phyloP scores from a whole-genome alignment of 179 eudicot species.

The Carnegiea gigantea region DNA sequence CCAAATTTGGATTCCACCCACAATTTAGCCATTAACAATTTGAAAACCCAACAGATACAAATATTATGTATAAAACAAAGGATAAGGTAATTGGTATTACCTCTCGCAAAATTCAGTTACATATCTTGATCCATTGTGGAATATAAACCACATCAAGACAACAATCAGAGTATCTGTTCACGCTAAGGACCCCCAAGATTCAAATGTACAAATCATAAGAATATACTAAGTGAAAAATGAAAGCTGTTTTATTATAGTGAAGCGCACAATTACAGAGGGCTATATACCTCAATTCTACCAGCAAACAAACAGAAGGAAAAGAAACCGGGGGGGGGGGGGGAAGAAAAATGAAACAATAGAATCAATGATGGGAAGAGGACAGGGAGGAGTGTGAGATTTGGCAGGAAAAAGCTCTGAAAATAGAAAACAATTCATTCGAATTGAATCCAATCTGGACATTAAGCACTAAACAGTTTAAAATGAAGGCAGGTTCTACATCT shows the following conservation, averaged over 20 bases:
- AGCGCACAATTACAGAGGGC: too few relatives aligned
- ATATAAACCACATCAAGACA: slow-evolving; percentile 73
- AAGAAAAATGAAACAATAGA: too few relatives aligned
- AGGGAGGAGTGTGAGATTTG: too few relatives aligned
- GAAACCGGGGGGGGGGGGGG: too few relatives aligned
- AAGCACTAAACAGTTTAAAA: background rate
- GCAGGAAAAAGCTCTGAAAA: too few relatives aligned
- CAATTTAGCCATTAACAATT: background rate
- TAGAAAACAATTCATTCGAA: too few relatives aligned
- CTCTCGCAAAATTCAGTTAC: slow-evolving; percentile 51
- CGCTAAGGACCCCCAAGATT: slow-evolving; percentile 36
- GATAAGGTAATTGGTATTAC: slow-evolving; percentile 29
- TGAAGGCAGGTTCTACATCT: background rate
- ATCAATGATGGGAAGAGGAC: too few relatives aligned
- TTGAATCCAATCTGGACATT: too few relatives aligned
- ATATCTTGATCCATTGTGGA: slow-evolving; percentile 54
- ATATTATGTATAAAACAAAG: background rate
- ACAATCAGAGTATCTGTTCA: slow-evolving; percentile 59
- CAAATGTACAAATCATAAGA: slow-evolving; percentile 10
- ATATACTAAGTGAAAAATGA: background rate
- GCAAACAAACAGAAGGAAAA: background rate
- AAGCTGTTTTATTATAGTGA: background rate
- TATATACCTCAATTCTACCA: too few relatives aligned
- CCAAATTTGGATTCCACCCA: background rate
- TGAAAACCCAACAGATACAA: background rate